phyloP scores from a whole-genome alignment of 208 protist species.

The Phytomonas francai region DNA sequence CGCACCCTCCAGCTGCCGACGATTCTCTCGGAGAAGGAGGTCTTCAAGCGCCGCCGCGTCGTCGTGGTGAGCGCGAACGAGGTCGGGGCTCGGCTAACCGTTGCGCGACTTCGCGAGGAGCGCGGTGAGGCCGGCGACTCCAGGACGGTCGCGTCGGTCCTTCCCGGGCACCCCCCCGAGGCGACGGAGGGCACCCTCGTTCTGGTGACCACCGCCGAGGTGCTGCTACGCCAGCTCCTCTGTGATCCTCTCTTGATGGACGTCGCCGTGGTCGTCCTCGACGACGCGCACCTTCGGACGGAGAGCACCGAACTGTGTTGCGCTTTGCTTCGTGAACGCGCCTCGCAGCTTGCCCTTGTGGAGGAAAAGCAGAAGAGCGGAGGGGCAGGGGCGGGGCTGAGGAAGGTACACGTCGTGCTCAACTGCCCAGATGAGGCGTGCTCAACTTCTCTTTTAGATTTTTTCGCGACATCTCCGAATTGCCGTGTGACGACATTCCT shows the following conservation, averaged over 20 bases:
- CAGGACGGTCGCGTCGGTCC: conserved; percentile 35
- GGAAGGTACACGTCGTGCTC: conserved; percentile 45
- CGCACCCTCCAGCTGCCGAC: conserved; percentile 71
- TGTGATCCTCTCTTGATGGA: conserved; percentile 71
- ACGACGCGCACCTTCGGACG: conserved; percentile 73
- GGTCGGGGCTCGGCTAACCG: conserved; percentile 46
- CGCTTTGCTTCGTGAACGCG: conserved; percentile 41
- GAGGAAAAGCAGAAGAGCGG: neutral
- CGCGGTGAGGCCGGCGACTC: conserved; percentile 61
- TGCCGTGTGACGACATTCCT: conserved; percentile 17
- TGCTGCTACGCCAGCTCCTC: conserved; percentile 74
- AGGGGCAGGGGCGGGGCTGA: conserved; percentile 2
- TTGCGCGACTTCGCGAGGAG: conserved; percentile 71
- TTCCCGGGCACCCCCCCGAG: conserved; percentile 29
- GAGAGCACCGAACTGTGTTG: conserved; percentile 67
- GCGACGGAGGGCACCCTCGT: conserved; percentile 44
- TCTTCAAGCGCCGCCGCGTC: conserved; percentile 64
- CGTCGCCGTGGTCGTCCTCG: conserved; percentile 71
- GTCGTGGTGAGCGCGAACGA: conserved; percentile 62
- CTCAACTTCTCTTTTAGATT: conserved; percentile 37
- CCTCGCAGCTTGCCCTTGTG: conserved; percentile 5
- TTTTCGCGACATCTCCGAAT: conserved; percentile 25
- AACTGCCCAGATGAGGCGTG: conserved; percentile 60
- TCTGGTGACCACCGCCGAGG: conserved; percentile 73
- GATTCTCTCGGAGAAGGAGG: conserved; percentile 79